These are phyloP conservation scores for Trichopus zeylanicus DNA, from an alignment of 116 monocot genomes.

Conservation along the genomic window DNA sequence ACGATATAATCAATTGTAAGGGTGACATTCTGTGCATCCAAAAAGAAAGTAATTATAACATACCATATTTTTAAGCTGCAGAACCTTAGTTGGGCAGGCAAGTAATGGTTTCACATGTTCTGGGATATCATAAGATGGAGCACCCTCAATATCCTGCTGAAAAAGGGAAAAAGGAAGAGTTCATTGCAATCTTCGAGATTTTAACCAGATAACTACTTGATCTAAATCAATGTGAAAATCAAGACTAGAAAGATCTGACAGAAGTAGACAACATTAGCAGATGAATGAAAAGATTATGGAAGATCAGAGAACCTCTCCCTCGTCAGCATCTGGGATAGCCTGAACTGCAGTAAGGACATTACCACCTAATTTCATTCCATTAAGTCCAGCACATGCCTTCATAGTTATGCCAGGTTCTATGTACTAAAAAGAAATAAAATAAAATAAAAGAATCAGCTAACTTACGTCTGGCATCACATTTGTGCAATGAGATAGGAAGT, in stretches of 20 bases:
- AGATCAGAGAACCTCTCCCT: constrained; percentile 22
- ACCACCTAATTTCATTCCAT: constrained; percentile 86
- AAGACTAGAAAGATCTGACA: too few species aligned
- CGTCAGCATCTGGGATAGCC: constrained; percentile 38
- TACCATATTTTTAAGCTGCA: constrained; percentile 91
- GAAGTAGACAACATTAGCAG: background rate
- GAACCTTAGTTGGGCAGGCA: constrained; percentile 46
- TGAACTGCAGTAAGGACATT: constrained; percentile 53
- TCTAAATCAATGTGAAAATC: too few species aligned
- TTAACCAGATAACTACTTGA: too few species aligned
- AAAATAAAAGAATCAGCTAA: background rate
- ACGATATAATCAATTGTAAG: background rate
- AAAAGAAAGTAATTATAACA: background rate
- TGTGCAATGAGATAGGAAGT: background rate
- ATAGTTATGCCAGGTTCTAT: constrained; percentile 58
- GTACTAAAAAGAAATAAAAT: constrained; percentile 52
- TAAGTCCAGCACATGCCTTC: constrained; percentile 84
- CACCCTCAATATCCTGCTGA: constrained; percentile 24
- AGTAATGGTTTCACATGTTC: constrained; percentile 65
- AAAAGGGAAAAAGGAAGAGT: background rate
- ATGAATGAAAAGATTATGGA: background rate
- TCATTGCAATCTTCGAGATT: too few species aligned
- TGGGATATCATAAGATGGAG: constrained; percentile 62
- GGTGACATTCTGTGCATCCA: background rate
- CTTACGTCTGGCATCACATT: background rate